Conservation (phyloP, 305 asterid species). For the Fraxinus dipetala region DNA sequence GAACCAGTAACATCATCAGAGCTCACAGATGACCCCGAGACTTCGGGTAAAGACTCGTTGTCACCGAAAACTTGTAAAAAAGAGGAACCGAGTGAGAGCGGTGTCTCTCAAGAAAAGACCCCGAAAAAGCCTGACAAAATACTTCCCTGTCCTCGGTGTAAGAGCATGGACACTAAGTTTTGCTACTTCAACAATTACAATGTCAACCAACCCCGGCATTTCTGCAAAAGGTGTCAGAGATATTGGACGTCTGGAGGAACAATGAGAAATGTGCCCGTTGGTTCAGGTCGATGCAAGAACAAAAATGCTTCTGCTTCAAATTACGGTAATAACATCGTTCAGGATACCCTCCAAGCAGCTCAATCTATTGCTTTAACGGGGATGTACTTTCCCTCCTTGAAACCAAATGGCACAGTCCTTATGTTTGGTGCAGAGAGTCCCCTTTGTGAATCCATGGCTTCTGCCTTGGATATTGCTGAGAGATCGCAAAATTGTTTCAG, state of each 20-base stretch:
- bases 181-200: conserved; percentile 88
- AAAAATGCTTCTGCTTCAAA: conserved; percentile 31
- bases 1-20: conserved; percentile 38
- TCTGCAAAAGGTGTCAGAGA: conserved; percentile 75
- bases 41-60: conserved; percentile 25
- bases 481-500: conserved; percentile 25
- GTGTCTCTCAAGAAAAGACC: conserved; percentile 35
- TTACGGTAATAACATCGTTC: conserved; percentile 33
- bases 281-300: conserved; percentile 76
- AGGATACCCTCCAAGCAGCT: conserved; percentile 31
- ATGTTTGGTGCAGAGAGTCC: conserved; percentile 44
- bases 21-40: conserved; percentile 28
- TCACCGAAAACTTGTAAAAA: conserved; percentile 23
- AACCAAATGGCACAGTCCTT: conserved; percentile 40
- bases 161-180: conserved; percentile 79
- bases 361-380: conserved; percentile 31
- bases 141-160: conserved; percentile 75
- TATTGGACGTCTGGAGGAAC: conserved; percentile 90
- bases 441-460: conserved; percentile 31
- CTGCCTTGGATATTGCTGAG: conserved; percentile 27
- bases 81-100: conserved; percentile 34
- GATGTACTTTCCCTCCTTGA: conserved; percentile 28
- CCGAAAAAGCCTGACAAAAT: conserved; percentile 67
- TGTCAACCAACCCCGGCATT: conserved; percentile 75
- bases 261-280: conserved; percentile 71